phyloP scores from a whole-genome alignment of 805 yeast genomes.

The Pichia cephalocereana region DNA sequence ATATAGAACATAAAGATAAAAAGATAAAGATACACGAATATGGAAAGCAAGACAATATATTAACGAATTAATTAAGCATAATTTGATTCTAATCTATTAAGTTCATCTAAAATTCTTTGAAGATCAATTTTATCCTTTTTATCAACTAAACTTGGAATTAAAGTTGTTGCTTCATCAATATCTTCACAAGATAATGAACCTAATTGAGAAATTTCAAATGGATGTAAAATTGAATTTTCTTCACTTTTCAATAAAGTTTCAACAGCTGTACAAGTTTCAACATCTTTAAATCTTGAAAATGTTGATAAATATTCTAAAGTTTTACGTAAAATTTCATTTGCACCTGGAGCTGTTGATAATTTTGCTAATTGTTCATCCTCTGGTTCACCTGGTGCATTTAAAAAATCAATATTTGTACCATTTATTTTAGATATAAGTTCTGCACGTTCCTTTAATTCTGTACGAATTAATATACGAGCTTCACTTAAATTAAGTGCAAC shows the following conservation, averaged over 20 bases:
- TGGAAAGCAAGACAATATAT: too few species aligned
- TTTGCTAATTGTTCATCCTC: conserved; percentile 42
- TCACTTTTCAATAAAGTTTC: conserved; percentile 71
- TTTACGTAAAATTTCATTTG: conserved; percentile 83
- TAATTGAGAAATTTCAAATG: conserved; percentile 89
- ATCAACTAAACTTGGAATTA: conserved; percentile 76
- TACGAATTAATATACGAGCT: conserved; percentile 81
- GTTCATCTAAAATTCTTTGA: conserved; percentile 79
- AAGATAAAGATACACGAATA: background rate
- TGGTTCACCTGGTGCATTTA: conserved; percentile 23
- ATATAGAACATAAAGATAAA: background rate
- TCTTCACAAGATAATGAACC: conserved; percentile 88
- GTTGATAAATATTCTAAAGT: conserved; percentile 78
- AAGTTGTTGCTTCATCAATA: conserved; percentile 90
- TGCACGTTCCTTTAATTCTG: conserved; percentile 72
- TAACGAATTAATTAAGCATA: conserved; percentile 12
- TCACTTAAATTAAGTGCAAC: conserved; percentile 85
- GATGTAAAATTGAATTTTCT: conserved; percentile 75
- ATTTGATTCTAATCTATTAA: conserved; percentile 53
- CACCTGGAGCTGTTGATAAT: conserved; percentile 57
- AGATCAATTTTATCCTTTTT: conserved; percentile 83
- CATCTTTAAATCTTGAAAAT: conserved; percentile 86
- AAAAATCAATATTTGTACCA: conserved; percentile 22
- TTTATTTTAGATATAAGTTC: conserved; percentile 36
- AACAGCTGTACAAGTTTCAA: conserved; percentile 88